phyloP scores from a whole-genome alignment of 768 basidiomycete species.

The Boletus rubropictus region DNA sequence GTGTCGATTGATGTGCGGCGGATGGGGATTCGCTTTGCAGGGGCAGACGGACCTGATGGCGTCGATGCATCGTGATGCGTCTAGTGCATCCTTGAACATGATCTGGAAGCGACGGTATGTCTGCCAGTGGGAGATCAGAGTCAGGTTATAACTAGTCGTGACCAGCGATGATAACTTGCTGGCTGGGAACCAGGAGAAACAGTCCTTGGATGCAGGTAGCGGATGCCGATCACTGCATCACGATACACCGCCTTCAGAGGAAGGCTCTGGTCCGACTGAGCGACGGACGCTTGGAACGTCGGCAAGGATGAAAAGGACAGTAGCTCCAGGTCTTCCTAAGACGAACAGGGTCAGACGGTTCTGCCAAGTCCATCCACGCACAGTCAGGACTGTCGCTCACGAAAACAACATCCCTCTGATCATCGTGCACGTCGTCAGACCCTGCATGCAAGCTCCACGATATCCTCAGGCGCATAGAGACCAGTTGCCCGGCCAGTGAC shows the following conservation, averaged over 20 bases:
- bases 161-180: conserved; percentile 19
- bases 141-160: conserved; percentile 4
- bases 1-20: conserved; percentile 18
- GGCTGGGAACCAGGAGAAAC: conserved; percentile 25
- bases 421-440: conserved; percentile 33
- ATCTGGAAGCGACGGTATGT: conserved; percentile 73
- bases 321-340: conserved; percentile 74
- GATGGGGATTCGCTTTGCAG: conserved; percentile 54
- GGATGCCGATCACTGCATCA: conserved; percentile 66
- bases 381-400: conserved; percentile 37
- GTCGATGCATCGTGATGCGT: conserved; percentile 54
- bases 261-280: conserved; percentile 44
- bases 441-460: conserved; percentile 51
- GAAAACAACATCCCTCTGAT: conserved; percentile 57
- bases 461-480: conserved; percentile 61
- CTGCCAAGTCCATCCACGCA: not conserved
- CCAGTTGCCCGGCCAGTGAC: conserved; percentile 43
- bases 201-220: conserved; percentile 55
- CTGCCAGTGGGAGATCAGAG: conserved; percentile 31
- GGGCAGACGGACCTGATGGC: conserved; percentile 65
- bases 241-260: conserved; percentile 81
- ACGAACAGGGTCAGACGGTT: conserved; percentile 3
- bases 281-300: conserved; percentile 24
- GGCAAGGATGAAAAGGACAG: conserved; percentile 55
- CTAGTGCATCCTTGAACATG: conserved; percentile 48